Evolutionary conservation across 2,329 filamentous ascomycete genomes (phyloP).

Genomic region (Aspergillus felis): DNA sequence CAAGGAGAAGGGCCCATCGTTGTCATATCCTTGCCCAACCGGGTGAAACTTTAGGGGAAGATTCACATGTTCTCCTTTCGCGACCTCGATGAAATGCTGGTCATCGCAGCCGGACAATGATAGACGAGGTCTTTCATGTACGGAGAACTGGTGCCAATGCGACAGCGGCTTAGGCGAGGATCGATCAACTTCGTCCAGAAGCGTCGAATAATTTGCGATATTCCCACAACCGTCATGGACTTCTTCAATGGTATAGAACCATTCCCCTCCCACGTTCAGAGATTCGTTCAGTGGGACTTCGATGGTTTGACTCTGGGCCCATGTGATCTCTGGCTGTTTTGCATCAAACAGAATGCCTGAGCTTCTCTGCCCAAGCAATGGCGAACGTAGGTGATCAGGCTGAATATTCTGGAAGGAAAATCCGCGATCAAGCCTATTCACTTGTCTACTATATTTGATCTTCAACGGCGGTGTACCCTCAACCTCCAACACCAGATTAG

Average conservation of each 20-base stretch:
- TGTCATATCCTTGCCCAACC: slow-evolving; percentile 53
- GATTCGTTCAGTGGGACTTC: slow-evolving; percentile 86
- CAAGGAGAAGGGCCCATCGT: slow-evolving; percentile 66
- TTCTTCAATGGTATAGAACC: slow-evolving; percentile 88
- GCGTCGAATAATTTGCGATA: slow-evolving; percentile 63
- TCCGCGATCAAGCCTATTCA: slow-evolving; percentile 78
- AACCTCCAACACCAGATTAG: slow-evolving; percentile 77
- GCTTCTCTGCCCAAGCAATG: slow-evolving; percentile 61
- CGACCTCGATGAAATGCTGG: slow-evolving; percentile 75
- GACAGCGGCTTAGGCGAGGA: slow-evolving; percentile 57
- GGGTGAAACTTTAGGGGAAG: slow-evolving; percentile 70
- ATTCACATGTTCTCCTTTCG: slow-evolving; percentile 64
- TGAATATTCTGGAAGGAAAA: slow-evolving; percentile 92
- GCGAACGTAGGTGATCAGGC: slow-evolving; percentile 78
- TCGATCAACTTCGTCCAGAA: slow-evolving; percentile 64
- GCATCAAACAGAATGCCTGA: slow-evolving; percentile 56
- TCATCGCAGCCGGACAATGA: slow-evolving; percentile 72
- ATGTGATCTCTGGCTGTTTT: slow-evolving; percentile 57
- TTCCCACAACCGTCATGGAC: slow-evolving; percentile 91
- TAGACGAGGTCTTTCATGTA: slow-evolving; percentile 79
- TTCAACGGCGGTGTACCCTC: slow-evolving; percentile 86
- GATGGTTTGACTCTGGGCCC: slow-evolving; percentile 73
- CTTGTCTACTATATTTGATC: slow-evolving; percentile 83
- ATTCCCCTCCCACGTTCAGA: slow-evolving; percentile 71
- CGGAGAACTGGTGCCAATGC: slow-evolving; percentile 72